Evolutionary conservation across 805 yeast genomes (phyloP), one percentile per base, ranked within the genome.

Genomic region (Nakazawaea populi): DNA sequence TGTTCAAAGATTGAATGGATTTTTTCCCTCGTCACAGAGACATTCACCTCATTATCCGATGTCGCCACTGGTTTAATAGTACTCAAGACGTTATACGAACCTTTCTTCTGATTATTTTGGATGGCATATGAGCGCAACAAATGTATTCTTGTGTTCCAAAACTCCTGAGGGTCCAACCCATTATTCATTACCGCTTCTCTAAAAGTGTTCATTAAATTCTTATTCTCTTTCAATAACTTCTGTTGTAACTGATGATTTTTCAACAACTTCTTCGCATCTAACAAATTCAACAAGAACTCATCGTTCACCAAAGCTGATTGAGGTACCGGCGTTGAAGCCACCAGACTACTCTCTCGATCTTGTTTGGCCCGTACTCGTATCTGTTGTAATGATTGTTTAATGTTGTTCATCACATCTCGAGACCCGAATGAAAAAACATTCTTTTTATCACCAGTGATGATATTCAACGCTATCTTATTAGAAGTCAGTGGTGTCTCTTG

Each of bases 1-100:
- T 92, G 96, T 47, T 84, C 88, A 63, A 94, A 91, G 27, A 94
- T 89, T 55, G 87, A 95, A 51, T 81, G 83, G 60, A 94, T 91
- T 54, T 86, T 90, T 54, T 91, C 97, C 50, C 96, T 74, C 0
- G 99, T 88, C 35, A 94, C 87, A 49, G 90, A 85, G 46, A 94
- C 96, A 65, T 90, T 91, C 52, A 92, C 96, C 63, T 89, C 89
- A 67, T 92, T 92, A 61, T 92, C 98, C 49, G 89, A 80, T 0
- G 95, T 83, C 0, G 97, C 96, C 6, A 89, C 92, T 0, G 98
- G 97, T 61, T 87, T 89, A 55, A 94, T 92, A 0, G 98, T 89
- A 42, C 96, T 86, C 48, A 94, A 70, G 0, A 94, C 98, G 62
- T 94, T 94, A 64, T 91, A 94, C 0, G 96, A 94, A 0, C 99